Evolutionary conservation across 345 rosid genomes (phyloP), one percentile per base, ranked within the genome.

Genomic region (Pelargonium nanum): DNA sequence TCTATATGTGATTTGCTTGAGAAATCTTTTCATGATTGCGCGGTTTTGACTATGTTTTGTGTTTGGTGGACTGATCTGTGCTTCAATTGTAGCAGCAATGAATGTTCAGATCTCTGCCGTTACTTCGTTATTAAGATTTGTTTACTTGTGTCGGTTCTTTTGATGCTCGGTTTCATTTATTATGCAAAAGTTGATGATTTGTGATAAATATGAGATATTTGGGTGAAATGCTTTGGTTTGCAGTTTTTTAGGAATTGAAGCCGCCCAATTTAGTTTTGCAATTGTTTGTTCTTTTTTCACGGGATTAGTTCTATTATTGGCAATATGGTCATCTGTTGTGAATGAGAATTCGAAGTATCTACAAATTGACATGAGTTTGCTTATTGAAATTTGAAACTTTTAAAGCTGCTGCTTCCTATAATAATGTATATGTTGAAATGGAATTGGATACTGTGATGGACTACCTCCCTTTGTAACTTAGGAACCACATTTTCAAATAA

Each of bases 61-160:
- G 48, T 22, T 62, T 54, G 57, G 62, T 74, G 58, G 68, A 72
- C 75, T 75, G 84, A 77, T 82, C 78, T 67, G 75, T 55, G 63
- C 64, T 66, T 32, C 16, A 30, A 53, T 63, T 34, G 57, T 58
- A 70, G 72, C 63, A 23, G 57, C 34, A 34, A 53, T 51, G 53
- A 17, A 45, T n/a, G 4, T 55, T 2, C 23, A 55, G 13, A 22
- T 8, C 17, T 48, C 15, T 12, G 15, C 15, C 48, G 15, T 40
- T 40, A 40, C 48, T 12, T 40, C 15, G 48, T 8, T 1, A 2
- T 52, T 52, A 5, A 52, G 55, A 52, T 52, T 19, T n/a, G 22
- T 15, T 52, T 52, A 2, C 22, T 52, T 52, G 21, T 52, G 21
- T 19, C n/a, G 21, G 17, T 52, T 52, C n/a, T 19, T 52, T 52